Evolutionary conservation across 2,329 filamentous ascomycete species (phyloP), one percentile per base, ranked within the genome.

Genomic region (Cylindrodendrum hubeiense): DNA sequence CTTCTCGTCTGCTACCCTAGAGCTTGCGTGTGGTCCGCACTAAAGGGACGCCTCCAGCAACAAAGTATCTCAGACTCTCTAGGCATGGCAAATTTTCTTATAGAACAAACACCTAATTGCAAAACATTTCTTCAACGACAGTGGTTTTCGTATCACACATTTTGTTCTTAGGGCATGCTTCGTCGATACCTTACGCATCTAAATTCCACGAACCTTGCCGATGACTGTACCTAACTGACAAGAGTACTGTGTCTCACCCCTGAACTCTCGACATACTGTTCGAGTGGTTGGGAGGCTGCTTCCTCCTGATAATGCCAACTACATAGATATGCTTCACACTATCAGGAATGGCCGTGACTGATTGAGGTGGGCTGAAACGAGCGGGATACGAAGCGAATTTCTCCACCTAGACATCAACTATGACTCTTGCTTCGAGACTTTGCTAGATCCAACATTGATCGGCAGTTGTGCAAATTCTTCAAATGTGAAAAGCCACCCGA

Each of bases 291-390:
- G 54, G 9, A 57, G 15, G 12, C 7, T 57, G 21, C 49, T 57
- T 17, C 54, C 49, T 13, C 49, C 54, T 1, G 43, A 57, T 5
- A 57, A 57, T 49, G 43, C 54, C 7, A 57, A 57, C 5, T 43
- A 57, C n/a, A 57, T 57, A 8, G 54, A 43, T 3, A 43, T 34
- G 19, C 43, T 57, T 15, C 43, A 57, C 22, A 57, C 54, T 6
- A 57, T 57, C 43, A 57, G 49, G 17, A 57, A 57, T 13, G 54
- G 43, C n/a, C 15, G 39, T 37, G 54, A 57, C 22, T 57, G 54
- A 43, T 15, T 57, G 8, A 22, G 33, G 17, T 57, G 39, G 15
- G 34, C 47, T 3, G 54, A 57, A 5, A 19, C 49, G 9, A 43
- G 34, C 9, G 19, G 15, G 15, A 57, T 57, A 5, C 24, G 47